A percentile compares a stretch with the other conserved stretches of the same genome.
Conservation (phyloP, 2,329 filamentous ascomycete genomes). For the Fusarium brevicatenulatum region DNA sequence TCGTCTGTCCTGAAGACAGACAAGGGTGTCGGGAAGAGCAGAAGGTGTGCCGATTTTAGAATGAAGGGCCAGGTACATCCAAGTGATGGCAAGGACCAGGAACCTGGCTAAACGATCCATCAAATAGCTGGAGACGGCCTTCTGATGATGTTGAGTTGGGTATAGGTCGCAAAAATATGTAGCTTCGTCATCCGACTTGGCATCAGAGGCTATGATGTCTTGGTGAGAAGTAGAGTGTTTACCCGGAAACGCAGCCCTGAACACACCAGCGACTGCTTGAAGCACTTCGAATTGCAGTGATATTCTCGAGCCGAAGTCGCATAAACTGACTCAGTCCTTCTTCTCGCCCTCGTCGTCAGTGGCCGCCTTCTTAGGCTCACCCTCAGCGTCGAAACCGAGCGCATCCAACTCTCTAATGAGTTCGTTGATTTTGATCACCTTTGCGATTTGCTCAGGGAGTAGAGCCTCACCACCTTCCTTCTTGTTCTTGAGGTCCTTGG, state of each 20-base stretch:
- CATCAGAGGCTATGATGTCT: background rate
- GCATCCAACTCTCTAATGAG: conserved; percentile 87
- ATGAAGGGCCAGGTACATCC: background rate
- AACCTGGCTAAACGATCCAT: background rate
- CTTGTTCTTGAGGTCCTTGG: conserved; percentile 88
- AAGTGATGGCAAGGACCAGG: background rate
- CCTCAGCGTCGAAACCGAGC: conserved; percentile 84
- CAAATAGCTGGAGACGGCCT: background rate
- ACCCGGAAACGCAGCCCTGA: background rate
- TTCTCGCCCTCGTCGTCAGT: conserved; percentile 22
- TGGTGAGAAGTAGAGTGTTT: background rate
- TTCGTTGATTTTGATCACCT: conserved; percentile 97
- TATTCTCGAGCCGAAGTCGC: background rate
- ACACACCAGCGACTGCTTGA: background rate
- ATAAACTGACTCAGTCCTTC: conserved; percentile 37
- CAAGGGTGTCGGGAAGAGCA: background rate
- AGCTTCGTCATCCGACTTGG: background rate
- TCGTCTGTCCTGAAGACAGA: background rate
- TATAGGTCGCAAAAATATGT: background rate
- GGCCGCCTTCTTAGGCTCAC: conserved; percentile 61
- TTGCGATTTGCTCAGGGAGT: conserved; percentile 94
- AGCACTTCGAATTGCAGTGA: background rate
- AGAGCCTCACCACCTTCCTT: conserved; percentile 86
- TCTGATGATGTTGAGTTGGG: background rate
- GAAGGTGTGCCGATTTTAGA: background rate